phyloP scores from a whole-genome alignment of 2,329 filamentous ascomycete genomes.

The Trichophyton simii region DNA sequence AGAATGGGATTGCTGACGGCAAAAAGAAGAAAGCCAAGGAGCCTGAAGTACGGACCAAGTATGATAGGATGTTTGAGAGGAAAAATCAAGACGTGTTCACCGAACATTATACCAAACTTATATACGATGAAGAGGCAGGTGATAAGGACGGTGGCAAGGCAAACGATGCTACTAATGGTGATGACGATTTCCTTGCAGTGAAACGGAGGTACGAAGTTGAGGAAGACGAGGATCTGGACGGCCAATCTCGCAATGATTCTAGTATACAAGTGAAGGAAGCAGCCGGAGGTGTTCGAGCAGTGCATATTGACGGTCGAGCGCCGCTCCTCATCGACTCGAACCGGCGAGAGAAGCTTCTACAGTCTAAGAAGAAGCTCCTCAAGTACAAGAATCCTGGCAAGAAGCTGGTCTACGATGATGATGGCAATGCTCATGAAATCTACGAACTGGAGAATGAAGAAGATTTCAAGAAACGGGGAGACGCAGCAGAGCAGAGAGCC shows the following conservation, averaged over 20 bases:
- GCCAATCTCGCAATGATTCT: slow-evolving; percentile 23
- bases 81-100: slow-evolving; percentile 92
- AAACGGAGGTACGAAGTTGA: slow-evolving; percentile 74
- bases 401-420: slow-evolving; percentile 84
- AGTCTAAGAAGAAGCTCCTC: slow-evolving; percentile 84
- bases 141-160: slow-evolving; percentile 27
- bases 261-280: slow-evolving; percentile 18
- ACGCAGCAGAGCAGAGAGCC: slow-evolving; percentile 61
- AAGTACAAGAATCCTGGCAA: slow-evolving; percentile 79
- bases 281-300: slow-evolving; percentile 31
- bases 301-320: slow-evolving; percentile 48
- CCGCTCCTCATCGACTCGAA: slow-evolving; percentile 84
- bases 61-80: slow-evolving; percentile 95
- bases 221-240: slow-evolving; percentile 49
- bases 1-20: slow-evolving; percentile 29
- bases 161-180: slow-evolving; percentile 42
- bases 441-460: slow-evolving; percentile 84
- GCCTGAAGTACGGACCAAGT: slow-evolving; percentile 74
- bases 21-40: slow-evolving; percentile 48
- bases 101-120: slow-evolving; percentile 82
- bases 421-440: slow-evolving; percentile 68
- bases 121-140: slow-evolving; percentile 47
- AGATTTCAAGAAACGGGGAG: slow-evolving; percentile 61
- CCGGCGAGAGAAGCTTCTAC: slow-evolving; percentile 85
- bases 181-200: slow-evolving; percentile 73